Base-by-base conservation (phyloP, 208 protist genomes). In the Leishmania guyanensis region DNA sequence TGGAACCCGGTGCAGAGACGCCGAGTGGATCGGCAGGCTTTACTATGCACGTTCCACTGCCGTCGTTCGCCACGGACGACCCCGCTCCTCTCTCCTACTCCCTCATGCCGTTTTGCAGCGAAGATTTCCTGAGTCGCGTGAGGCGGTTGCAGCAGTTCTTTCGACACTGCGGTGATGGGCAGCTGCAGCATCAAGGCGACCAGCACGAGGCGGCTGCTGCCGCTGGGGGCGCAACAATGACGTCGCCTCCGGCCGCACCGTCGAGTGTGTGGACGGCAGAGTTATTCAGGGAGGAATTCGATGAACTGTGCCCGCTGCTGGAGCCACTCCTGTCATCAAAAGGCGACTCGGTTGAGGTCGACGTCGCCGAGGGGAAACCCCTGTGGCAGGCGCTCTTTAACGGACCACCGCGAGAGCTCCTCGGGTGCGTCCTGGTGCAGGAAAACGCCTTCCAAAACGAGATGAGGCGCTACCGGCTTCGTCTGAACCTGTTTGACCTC, bases 361-460 rank as follows among this genome's bases (percentile, higher is more conserved):
- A 46, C n/a, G 60, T 62, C 29, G 75, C 58, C 16, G 74, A 22
- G 10, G 68, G 17, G 2, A 62, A 26, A 16, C 64, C 46, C 46
- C 75, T 88, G 14, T 84, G 84, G 66, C 64, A 75, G 5, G 22
- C 60, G 5, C 86, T 97, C 3, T 89, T 81, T 51, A 56, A 66
- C 60, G 93, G 92, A n/a, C 89, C 91, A 0, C 56, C 69, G 58
- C 90, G 92, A 64, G 92, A 97, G 89, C 84, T 97, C 33, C 85
- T 97, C 17, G 91, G 88, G 16, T 95, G 92, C 73, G 86, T 97
- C 58, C 86, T 97, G 43, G 88, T 97, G 56, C 91, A 97, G 84
- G 87, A 88, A 39, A 90, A 92, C 75, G 94, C 94, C 50, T 97
- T 97, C 72, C 94, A 97, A 71, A 95, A 94, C 79, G 94, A 97